phyloP scores from a whole-genome alignment of 2,329 filamentous ascomycete species.

The Lecanicillium sp. region DNA sequence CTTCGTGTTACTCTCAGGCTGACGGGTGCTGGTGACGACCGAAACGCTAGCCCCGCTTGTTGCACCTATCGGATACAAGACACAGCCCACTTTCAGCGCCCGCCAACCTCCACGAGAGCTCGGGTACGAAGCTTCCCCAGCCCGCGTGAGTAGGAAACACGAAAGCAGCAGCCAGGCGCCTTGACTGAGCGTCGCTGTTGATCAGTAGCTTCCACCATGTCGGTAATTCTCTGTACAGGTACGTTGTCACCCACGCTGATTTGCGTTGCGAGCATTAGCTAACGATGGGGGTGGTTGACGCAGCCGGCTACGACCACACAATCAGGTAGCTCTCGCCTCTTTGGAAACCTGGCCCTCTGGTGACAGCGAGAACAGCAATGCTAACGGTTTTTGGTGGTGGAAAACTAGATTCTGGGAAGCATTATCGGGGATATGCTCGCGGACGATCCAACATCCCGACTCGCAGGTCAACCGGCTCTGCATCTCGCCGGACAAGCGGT shows the following conservation, averaged over 20 bases:
- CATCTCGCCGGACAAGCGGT: slow-evolving; percentile 97
- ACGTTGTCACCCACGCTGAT: slow-evolving; percentile 20
- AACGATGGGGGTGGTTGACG: slow-evolving; percentile 3
- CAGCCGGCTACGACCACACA: slow-evolving; percentile 57
- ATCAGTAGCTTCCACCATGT: slow-evolving; percentile 34
- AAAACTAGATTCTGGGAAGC: slow-evolving; percentile 87
- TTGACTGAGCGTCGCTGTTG: background rate
- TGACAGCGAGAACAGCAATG: no score
- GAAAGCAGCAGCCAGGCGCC: background rate
- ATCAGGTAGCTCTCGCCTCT: slow-evolving; percentile 36
- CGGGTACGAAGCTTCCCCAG: background rate
- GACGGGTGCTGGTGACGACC: no score
- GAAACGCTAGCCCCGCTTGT: no score
- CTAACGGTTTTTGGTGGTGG: no score
- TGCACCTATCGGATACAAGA: no score
- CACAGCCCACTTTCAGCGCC: background rate
- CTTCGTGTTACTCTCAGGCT: no score
- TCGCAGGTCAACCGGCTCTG: slow-evolving; percentile 97
- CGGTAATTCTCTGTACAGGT: slow-evolving; percentile 57
- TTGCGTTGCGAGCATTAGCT: slow-evolving; percentile 4
- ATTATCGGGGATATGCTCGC: slow-evolving; percentile 92
- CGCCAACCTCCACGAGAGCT: background rate
- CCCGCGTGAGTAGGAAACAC: background rate
- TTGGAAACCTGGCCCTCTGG: no score
- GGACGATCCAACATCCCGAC: slow-evolving; percentile 95